Base-by-base conservation (phyloP, 1,139 yeast species). In the Suhomyces wounanorum region DNA sequence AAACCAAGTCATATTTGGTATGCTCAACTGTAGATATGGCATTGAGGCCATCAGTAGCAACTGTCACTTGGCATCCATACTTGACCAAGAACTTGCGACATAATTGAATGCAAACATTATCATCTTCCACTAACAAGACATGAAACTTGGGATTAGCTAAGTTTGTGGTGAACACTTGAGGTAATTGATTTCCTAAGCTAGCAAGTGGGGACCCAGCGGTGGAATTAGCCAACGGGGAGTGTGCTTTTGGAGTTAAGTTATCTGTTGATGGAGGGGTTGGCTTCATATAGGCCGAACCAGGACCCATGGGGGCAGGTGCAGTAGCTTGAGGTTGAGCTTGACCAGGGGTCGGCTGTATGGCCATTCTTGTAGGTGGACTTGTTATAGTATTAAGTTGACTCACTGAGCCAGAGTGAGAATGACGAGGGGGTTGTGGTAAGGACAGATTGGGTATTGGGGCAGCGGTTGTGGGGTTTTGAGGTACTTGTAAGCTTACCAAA, bases 1-100 rank as follows among this genome's bases (percentile, higher is more conserved):
- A 72, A 1, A 92, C 96, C 52, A 91, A 72, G 66, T 91, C 96
- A 63, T 87, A 91, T 59, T 84, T 82, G 36, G 83, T 81, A 51
- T 81, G 82, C 65, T 89, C 96, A 44, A 89, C 85, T 1, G 87
- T 86, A 33, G 85, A 81, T 45, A 94, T 90, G 2, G 97, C 97
- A 42, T 89, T 86, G 25, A 92, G 70, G 0, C 99, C 99, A 70
- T 92, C 97, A 16, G 91, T 87, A 0, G 91, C 97, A 26, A 90
- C 90, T 43, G 95, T 94, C 3, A 92, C 96, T 28, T 90, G 85
- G 67, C 97, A 92, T 1, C 98, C 98, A 65, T 88, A 90, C 62
- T 89, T 88, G 60, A 84, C 82, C 55, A 94, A 69, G 63, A 92
- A 89, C 65, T 88, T 88, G 17, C 88, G 78, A 61, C 94, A 87